Evolutionary conservation across 768 basidiomycete species (phyloP).

Genomic region (Mycena galericulata): DNA sequence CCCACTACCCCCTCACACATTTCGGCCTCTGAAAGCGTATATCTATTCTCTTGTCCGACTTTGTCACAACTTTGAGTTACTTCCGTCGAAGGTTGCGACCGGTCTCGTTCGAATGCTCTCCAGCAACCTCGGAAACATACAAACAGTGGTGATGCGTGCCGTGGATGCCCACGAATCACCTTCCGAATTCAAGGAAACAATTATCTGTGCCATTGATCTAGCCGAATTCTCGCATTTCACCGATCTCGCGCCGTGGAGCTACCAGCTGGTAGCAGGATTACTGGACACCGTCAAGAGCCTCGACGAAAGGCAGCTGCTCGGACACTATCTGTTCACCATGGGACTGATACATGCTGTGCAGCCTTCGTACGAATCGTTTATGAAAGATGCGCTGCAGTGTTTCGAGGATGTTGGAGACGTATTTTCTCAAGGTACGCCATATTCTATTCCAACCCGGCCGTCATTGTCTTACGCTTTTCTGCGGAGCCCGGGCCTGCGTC

Average conservation of each 20-base stretch:
- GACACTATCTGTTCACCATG: neutral
- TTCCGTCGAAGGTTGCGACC: neutral
- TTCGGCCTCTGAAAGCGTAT: neutral
- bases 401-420: neutral
- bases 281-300: too few species aligned
- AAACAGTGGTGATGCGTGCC: too few species aligned
- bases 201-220: too few species aligned
- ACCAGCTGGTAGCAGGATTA: neutral
- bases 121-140: too few species aligned
- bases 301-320: neutral
- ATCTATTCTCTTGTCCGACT: conserved; percentile 3
- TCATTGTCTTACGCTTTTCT: neutral
- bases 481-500: too few species aligned
- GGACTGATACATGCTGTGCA: neutral
- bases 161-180: too few species aligned
- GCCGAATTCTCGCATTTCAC: conserved; percentile 8
- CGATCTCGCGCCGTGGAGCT: conserved; percentile 10
- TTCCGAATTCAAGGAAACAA: too few species aligned
- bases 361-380: neutral
- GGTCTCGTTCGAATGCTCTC: conserved; percentile 5
- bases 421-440: conserved; percentile 1
- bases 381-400: conserved; percentile 3
- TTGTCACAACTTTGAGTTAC: conserved; percentile 6
- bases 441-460: neutral
- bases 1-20: neutral